Percentiles rank a stretch among this genome's conserved stretches.
These are phyloP conservation scores for Phytophthora litchii DNA, from an alignment of 352 stramenopile genomes.

Conservation along the genomic window DNA sequence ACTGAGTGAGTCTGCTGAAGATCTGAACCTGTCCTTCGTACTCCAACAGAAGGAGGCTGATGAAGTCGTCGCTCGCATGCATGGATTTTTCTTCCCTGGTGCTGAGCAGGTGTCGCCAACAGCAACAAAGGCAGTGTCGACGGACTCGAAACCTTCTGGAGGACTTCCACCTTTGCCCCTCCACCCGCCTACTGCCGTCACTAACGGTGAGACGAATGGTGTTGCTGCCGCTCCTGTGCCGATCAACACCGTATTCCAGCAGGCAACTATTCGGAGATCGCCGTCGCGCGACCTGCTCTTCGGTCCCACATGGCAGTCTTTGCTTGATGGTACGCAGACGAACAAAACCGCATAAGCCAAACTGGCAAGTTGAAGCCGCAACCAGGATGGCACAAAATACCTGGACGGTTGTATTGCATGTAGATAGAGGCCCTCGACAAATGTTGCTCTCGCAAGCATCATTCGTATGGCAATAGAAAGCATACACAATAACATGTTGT, in stretches of 20 bases:
- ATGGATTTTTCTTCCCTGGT: constrained; percentile 73
- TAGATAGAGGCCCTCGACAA: constrained; percentile 31
- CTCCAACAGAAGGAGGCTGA: constrained; percentile 82
- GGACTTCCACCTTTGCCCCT: constrained; percentile 25
- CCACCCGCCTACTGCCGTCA: constrained; percentile 18
- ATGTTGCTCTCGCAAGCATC: constrained; percentile 18
- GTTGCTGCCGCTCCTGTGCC: constrained; percentile 10
- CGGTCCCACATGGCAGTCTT: constrained; percentile 71
- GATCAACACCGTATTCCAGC: constrained; percentile 21
- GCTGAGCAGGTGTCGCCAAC: constrained; percentile 13
- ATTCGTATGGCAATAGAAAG: constrained; percentile 36
- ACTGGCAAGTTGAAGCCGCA: constrained; percentile 6
- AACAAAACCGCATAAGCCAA: constrained; percentile 34
- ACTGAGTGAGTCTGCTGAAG: constrained; percentile 86
- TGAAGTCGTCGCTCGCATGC: constrained; percentile 81
- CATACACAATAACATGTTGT: constrained; percentile 13
- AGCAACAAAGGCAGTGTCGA: constrained; percentile 2
- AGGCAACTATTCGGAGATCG: constrained; percentile 57
- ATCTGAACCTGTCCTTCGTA: constrained; percentile 91
- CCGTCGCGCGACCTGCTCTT: constrained; percentile 75
- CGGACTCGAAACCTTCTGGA: constrained; percentile 14
- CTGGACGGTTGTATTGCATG: constrained; percentile 34
- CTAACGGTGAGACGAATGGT: constrained; percentile 13
- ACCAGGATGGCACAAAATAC: constrained; percentile 17
- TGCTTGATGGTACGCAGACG: constrained; percentile 36